These are phyloP conservation scores for Piedraia hortae DNA, from an alignment of 2,329 filamentous ascomycete species.

Conservation along the genomic window DNA sequence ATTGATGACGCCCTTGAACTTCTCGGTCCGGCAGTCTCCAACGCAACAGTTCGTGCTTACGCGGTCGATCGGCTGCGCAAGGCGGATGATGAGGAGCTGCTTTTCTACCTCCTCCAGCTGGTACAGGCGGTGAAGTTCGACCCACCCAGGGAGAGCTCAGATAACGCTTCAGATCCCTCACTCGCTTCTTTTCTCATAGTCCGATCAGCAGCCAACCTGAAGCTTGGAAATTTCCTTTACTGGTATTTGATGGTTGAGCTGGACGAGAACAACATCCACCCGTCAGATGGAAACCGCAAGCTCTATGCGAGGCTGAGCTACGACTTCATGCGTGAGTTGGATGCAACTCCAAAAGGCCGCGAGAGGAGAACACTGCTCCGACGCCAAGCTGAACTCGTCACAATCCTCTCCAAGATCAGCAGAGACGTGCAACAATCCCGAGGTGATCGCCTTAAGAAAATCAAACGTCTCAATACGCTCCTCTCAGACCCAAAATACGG, in stretches of 20 bases:
- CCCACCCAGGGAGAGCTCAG: constrained; percentile 23
- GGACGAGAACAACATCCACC: constrained; percentile 42
- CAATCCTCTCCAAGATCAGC: constrained; percentile 65
- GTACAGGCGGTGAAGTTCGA: constrained; percentile 94
- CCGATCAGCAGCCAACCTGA: constrained; percentile 64
- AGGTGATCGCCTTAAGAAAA: constrained; percentile 52
- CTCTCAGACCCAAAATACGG: constrained; percentile 79
- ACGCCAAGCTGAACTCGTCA: constrained; percentile 70
- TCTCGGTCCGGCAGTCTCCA: constrained; percentile 75
- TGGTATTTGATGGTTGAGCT: constrained; percentile 99
- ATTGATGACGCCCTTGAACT: constrained; percentile 89
- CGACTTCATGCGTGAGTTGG: constrained; percentile 78
- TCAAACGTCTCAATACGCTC: constrained; percentile 59
- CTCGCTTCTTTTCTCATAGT: constrained; percentile 72
- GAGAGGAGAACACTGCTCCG: constrained; percentile 50
- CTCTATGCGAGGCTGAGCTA: constrained; percentile 85
- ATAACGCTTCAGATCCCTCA: constrained; percentile 43
- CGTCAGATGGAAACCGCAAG: constrained; percentile 34
- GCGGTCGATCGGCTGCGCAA: constrained; percentile 79
- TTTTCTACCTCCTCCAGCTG: constrained; percentile 74
- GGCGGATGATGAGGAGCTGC: constrained; percentile 70
- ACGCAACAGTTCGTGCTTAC: constrained; percentile 65
- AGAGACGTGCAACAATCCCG: constrained; percentile 62
- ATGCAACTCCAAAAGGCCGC: constrained; percentile 38
- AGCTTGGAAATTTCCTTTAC: constrained; percentile 79